Base-by-base conservation (phyloP, 495 filamentous ascomycete genomes). In the Lophium mytilinum region DNA sequence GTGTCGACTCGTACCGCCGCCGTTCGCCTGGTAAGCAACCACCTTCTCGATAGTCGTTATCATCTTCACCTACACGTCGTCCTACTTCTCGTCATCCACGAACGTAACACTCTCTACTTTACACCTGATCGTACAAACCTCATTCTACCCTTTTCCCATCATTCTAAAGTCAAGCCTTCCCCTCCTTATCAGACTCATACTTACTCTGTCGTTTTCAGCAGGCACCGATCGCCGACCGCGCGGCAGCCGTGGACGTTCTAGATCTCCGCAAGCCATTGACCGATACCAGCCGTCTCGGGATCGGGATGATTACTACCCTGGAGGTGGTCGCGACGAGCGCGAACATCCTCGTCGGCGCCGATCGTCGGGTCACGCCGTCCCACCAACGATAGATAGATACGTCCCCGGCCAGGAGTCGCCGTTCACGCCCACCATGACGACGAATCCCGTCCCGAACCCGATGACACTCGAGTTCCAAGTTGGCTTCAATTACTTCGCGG, bases 401-500 rank as follows among this genome's bases (percentile, higher is more conserved):
- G 87, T 97, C 21, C 93, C 93, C 1, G 89, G 92, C 8, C 87
- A 93, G 65, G 86, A 86, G 50, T 30, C 24, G 6, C 66, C 71
- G 14, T 75, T 73, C 33, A 77, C 77, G 15, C 80, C 85, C 12
- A 72, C 75, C 9, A 71, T 85, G n/a, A 72, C 80, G 8, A 73
- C 74, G 3, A 95, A 95, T 63, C 88, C 86, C 3, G 69, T 96
- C 36, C 77, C 83, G 14, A 88, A 97, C 62, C 93, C 93, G 7
- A 75, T 90, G 52, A 86, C 80, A 49, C 77, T 97, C 9, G 87
- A 95, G 12, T 95, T 86, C 60, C 91, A 96, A 69, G 93, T 96
- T 48, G 92, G 93, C 0, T 97, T 97, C 73, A 95, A 87, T 21
- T 97, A 85, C 72, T 99, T 94, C 67, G 87, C 89, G 7, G 94